Base-by-base conservation (phyloP, 2,329 filamentous ascomycete species). In the Hortaea sp. region DNA sequence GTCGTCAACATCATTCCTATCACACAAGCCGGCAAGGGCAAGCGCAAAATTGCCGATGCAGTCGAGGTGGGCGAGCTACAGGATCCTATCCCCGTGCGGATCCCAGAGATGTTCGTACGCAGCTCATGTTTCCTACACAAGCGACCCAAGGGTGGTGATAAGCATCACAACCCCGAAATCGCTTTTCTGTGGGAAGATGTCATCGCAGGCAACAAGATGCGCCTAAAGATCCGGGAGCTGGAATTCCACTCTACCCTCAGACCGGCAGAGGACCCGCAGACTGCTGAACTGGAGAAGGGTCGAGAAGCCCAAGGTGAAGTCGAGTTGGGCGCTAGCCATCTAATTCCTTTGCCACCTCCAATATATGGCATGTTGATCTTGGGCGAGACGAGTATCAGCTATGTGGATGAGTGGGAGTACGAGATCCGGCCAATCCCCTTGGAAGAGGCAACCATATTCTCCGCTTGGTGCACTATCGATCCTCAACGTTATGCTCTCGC, bases 381-480 rank as follows among this genome's bases (percentile, higher is more conserved):
- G 3, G 70, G 69, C 11, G 72, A 75, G 66, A 94, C 86, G 0
- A 81, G 82, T 1, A 77, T 98, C 48, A 79, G 83, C 6, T 97
- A 97, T 63, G 82, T 92, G 49, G 85, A 95, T 58, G 85, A 88
- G 49, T 65, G 59, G 52, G 75, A 84, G 31, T 85, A 70, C 27
- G 82, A 83, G 51, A 76, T 80, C 31, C 75, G 75, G 9, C 75
- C 88, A 9, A 78, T 81, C 12, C 69, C 74, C 0, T 67, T 95
- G 2, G 72, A 79, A 1, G 81, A 90, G 47, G 78, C 88, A 0
- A 88, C 84, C 2, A 82, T 95, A 32, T 97, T 94, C 56, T 84
- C 92, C n/a, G 81, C 88, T 2, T 98, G 90, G 89, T 85, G 85
- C 51, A 79, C 83, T 57, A 81, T 92, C 43, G 86, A 97, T 58